Percentiles rank a stretch among this genome's conserved stretches.
phyloP scores from a whole-genome alignment of 1,284 basidiomycete species.

The Leccinum subrobustum region DNA sequence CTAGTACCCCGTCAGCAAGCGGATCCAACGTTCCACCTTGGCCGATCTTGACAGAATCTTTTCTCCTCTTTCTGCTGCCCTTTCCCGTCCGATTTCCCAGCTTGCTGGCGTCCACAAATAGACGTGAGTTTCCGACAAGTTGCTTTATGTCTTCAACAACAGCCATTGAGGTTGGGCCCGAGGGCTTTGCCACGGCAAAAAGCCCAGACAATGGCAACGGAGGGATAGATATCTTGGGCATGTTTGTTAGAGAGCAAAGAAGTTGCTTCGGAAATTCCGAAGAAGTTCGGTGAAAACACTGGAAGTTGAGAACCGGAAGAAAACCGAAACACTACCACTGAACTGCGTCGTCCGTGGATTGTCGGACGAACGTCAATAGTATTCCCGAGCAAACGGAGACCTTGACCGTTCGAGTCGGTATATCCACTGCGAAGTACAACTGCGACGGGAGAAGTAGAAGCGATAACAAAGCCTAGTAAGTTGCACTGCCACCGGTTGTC shows the following conservation, averaged over 20 bases:
- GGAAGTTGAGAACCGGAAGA: background rate
- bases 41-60: slow-evolving; percentile 72
- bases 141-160: slow-evolving; percentile 86
- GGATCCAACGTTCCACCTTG: slow-evolving; percentile 97
- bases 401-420: background rate
- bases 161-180: slow-evolving; percentile 89
- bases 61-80: slow-evolving; percentile 41
- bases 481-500: background rate
- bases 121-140: slow-evolving; percentile 72
- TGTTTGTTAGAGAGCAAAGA: slow-evolving; percentile 27
- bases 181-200: slow-evolving; percentile 85
- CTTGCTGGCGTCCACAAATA: slow-evolving; percentile 72
- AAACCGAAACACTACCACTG: background rate
- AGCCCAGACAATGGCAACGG: slow-evolving; percentile 72
- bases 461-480: background rate
- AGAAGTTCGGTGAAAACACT: background rate
- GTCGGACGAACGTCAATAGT: background rate
- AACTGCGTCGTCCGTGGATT: background rate
- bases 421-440: background rate
- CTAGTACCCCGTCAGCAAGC: slow-evolving; percentile 90
- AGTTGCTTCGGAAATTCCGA: background rate
- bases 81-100: slow-evolving; percentile 44
- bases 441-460: too few relatives aligned
- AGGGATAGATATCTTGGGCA: slow-evolving; percentile 63
- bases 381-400: background rate